phyloP scores from a whole-genome alignment of 2,329 filamentous ascomycete species.

The Ustilaginoidea virens region DNA sequence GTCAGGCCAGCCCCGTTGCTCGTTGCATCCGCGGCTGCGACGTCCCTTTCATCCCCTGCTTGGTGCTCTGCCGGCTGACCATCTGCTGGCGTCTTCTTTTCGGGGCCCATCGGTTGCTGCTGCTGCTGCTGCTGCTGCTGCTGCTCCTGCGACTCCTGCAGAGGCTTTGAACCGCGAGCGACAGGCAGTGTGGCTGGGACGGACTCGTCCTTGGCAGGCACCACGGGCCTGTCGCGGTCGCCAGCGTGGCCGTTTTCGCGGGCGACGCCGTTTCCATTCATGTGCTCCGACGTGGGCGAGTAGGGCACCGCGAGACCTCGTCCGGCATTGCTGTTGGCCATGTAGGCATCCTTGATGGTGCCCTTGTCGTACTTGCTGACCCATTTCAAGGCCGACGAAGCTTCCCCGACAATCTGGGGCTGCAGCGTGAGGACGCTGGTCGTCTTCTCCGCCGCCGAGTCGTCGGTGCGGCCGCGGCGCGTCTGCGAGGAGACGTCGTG shows the following conservation, averaged over 20 bases:
- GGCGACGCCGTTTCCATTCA: constrained; percentile 11
- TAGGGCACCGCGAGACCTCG: constrained; percentile 34
- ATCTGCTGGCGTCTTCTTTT: background rate
- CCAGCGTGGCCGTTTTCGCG: constrained; percentile 1
- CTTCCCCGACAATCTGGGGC: constrained; percentile 69
- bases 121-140: too few species aligned
- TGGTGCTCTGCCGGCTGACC: background rate
- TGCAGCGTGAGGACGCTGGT: constrained; percentile 83
- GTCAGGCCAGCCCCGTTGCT: constrained; percentile 5
- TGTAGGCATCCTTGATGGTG: constrained; percentile 69
- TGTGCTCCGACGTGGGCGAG: constrained; percentile 17
- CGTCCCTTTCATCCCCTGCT: background rate
- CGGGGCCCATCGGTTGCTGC: too few species aligned
- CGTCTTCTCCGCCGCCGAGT: constrained; percentile 53
- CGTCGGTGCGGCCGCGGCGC: constrained; percentile 42
- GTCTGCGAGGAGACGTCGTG: constrained; percentile 22
- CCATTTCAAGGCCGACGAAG: constrained; percentile 93
- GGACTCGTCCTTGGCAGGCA: constrained; percentile 26
- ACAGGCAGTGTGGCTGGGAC: too few species aligned
- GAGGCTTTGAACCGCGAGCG: too few species aligned
- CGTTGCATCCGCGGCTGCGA: constrained; percentile 11
- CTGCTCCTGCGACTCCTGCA: constrained; percentile 2
- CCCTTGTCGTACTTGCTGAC: constrained; percentile 90
- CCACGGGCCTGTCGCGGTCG: constrained; percentile 14
- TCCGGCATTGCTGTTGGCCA: constrained; percentile 58